Base-by-base conservation (phyloP, 768 basidiomycete species). In the Strobilomyces confusus region DNA sequence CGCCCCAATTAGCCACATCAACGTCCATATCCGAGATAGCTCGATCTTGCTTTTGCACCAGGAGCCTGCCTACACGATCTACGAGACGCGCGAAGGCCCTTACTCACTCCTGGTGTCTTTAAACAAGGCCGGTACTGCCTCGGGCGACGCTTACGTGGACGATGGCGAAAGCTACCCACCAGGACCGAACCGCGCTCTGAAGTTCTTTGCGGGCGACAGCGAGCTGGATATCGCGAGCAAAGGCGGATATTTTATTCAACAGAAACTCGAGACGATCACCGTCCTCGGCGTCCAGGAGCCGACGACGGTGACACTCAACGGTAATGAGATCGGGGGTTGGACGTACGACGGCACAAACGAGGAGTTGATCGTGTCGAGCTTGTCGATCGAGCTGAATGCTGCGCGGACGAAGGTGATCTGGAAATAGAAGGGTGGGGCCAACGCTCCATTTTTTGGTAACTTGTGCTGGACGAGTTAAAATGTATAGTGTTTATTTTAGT, bases 1-100 rank as follows among this genome's bases (percentile, higher is more conserved):
- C n/a, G 85, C 86, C 3, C 87, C 87, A 4, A 79, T 91, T 3
- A 77, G 83, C 17, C 83, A 88, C 62, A 89, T 91, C 68, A 84
- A 84, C 54, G 83, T 89, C 23, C 87, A 89, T 63, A 67, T 91
- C 52, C 80, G 88, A n/a, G 81, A 83, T 52, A 81, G 83, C 23
- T 76, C 84, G 17, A 81, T 81, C 29, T 65, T 91, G 12, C 77
- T 90, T 19, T 65, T 88, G 37, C 81, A 90, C 62, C 70, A 78
- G 11, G 55, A 74, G 48, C 85, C 88, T 9, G 82, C 69, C 1
- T 88, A 89, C 66, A 91, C 87, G 1, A 77, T 81, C 57, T 75
- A 78, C 49, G 86, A 86, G 64, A 89, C 87, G 1, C 76, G 78
- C 5, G 68, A 77, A 40, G 79, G 80, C 0, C 81, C 84, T 0